Evolutionary conservation across 106 monocot species (phyloP).

Genomic region (Dioscorea alata): DNA sequence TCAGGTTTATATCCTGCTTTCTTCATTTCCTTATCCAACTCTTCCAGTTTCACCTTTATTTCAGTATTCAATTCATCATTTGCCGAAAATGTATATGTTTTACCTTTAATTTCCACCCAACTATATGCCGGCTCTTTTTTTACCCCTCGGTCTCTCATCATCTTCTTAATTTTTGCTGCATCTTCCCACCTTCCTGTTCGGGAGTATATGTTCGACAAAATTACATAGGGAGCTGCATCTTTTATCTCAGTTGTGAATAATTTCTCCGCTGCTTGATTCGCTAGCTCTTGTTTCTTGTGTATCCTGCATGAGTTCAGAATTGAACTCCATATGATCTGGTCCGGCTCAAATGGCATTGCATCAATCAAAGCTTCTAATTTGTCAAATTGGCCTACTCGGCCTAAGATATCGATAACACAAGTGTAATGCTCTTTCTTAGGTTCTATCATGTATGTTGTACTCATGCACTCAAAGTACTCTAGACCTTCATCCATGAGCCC

Average conservation of each 20-base stretch:
- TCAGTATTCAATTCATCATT: constrained; percentile 32
- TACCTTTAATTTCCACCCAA: constrained; percentile 69
- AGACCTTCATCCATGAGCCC: constrained; percentile 77
- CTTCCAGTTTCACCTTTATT: constrained; percentile 22
- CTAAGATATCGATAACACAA: constrained; percentile 67
- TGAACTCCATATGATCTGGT: constrained; percentile 77
- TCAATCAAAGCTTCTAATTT: constrained; percentile 41
- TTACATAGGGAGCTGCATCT: constrained; percentile 70
- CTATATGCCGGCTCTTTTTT: constrained; percentile 74
- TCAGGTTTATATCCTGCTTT: constrained; percentile 57
- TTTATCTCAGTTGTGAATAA: constrained; percentile 49
- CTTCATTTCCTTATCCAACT: constrained; percentile 44
- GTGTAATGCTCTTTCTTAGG: constrained; percentile 74
- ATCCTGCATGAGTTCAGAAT: constrained; percentile 80
- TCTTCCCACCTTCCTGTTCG: constrained; percentile 62
- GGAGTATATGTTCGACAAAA: constrained; percentile 81
- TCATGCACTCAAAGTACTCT: constrained; percentile 52
- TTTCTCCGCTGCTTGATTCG: constrained; percentile 42
- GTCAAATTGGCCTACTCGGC: constrained; percentile 55
- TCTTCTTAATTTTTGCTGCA: constrained; percentile 57
- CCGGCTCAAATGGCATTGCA: constrained; percentile 60
- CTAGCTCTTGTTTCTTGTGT: constrained; percentile 57
- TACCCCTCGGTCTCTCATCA: constrained; percentile 67
- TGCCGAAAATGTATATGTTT: constrained; percentile 45
- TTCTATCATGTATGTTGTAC: constrained; percentile 16